Base-by-base conservation (phyloP, 2,329 filamentous ascomycete genomes). In the Pseudocercospora fuligena region DNA sequence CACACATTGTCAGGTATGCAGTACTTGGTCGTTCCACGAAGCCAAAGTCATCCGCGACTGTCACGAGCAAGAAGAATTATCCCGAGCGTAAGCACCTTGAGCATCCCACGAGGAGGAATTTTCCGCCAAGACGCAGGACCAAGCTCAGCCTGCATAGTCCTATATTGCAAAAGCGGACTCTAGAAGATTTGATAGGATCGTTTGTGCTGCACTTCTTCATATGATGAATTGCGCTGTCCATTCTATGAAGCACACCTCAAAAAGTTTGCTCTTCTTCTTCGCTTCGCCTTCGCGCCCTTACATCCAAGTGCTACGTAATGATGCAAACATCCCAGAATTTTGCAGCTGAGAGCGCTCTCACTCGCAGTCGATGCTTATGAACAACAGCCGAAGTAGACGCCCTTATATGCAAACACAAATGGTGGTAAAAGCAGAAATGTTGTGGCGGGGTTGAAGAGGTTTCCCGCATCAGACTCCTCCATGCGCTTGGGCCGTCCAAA, bases 131-230 rank as follows among this genome's bases (percentile, higher is more conserved):
- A 51, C n/a, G 47, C 47, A 51, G 47, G 11, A 51, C 47, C 47
- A 51, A 51, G 47, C 21, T 51, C 47, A 27, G 47, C 47, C 14
- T 23, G 51, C 51, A 56, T 56, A n/a, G 16, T n/a, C 16, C 16
- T 43, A 56, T 56, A 56, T 56, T 56, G 51, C 51, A 56, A 56
- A 56, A 56, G 51, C 51, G 51, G 51, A 56, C 51, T 56, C 14
- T 27, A 9, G 16, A 9, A 5, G 6, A 14, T 56, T 14, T 33
- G 51, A 56, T 56, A 56, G 51, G 51, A 33, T 56, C 27, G 27
- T 56, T 56, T 56, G 51, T 56, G 51, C 51, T 33, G 51, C 51
- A 56, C 51, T 56, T 31, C 51, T 29, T 31, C 51, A 56, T 56
- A 54, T 56, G 51, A 31, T 56, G 16, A 27, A 23, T n/a, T 54